phyloP scores from a whole-genome alignment of 305 asterid species.

The Fraxinus velutina region DNA sequence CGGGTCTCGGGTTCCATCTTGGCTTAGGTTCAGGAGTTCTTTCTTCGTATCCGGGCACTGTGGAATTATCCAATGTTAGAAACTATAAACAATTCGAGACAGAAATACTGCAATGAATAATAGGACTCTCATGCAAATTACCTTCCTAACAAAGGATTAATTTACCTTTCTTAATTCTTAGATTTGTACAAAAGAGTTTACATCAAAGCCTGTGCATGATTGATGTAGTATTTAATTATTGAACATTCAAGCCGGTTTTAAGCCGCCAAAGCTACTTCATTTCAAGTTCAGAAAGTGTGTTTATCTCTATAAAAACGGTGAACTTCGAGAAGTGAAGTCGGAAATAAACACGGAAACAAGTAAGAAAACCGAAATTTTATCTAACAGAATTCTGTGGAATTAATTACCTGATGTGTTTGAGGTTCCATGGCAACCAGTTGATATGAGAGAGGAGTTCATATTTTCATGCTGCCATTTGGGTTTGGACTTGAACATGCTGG shows the following conservation, averaged over 20 bases:
- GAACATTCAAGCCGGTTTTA: background rate
- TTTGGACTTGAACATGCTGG: constrained; percentile 94
- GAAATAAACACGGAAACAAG: background rate
- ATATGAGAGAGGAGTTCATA: constrained; percentile 39
- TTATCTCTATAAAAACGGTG: background rate
- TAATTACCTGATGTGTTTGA: constrained; percentile 48
- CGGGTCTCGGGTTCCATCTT: constrained; percentile 94
- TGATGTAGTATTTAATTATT: background rate
- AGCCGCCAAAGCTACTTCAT: background rate
- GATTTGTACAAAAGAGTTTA: background rate
- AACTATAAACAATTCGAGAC: background rate
- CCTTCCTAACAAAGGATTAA: background rate
- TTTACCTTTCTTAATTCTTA: background rate
- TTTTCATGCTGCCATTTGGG: constrained; percentile 63
- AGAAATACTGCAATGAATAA: background rate
- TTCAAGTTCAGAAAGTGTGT: background rate
- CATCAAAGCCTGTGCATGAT: background rate
- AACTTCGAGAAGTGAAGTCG: background rate
- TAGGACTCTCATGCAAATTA: background rate
- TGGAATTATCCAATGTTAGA: background rate
- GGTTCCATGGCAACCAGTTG: constrained; percentile 35
- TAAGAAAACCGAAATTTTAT: background rate
- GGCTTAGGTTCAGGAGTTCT: constrained; percentile 94
- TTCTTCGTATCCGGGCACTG: constrained; percentile 55
- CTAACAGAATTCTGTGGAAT: background rate